These are phyloP conservation scores for Lanzia echinophila DNA, from an alignment of 2,329 filamentous ascomycete species.

Conservation along the genomic window DNA sequence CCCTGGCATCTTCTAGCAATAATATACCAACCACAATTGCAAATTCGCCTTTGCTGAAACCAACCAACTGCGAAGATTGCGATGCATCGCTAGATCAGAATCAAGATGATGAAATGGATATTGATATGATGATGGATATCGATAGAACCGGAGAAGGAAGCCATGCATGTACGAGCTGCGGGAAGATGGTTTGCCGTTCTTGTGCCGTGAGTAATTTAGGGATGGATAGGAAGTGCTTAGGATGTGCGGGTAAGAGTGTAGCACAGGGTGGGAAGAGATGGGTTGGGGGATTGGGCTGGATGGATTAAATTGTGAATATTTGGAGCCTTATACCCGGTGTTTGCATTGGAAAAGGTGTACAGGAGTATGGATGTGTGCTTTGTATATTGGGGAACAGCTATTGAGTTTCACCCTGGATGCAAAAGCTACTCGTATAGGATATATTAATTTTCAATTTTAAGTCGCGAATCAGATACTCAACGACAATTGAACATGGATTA, in stretches of 20 bases:
- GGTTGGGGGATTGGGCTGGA: conserved; percentile 21
- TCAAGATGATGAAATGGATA: conserved; percentile 35
- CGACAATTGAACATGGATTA: too few relatives aligned
- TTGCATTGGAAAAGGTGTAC: too few relatives aligned
- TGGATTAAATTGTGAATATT: not conserved
- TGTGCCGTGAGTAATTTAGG: conserved; percentile 55
- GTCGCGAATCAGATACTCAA: too few relatives aligned
- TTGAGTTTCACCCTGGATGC: too few relatives aligned
- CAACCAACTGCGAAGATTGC: conserved; percentile 49
- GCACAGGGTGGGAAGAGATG: conserved; percentile 12
- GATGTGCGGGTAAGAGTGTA: conserved; percentile 36
- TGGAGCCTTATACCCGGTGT: not conserved
- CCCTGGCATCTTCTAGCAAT: conserved; percentile 17
- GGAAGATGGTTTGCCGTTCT: conserved; percentile 50
- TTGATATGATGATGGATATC: conserved; percentile 35
- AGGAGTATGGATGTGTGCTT: not conserved
- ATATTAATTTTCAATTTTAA: too few relatives aligned
- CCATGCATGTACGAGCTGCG: conserved; percentile 42
- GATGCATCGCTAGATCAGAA: conserved; percentile 30
- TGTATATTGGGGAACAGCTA: not conserved
- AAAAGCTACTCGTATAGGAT: too few relatives aligned
- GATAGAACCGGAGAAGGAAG: conserved; percentile 26
- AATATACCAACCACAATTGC: conserved; percentile 10
- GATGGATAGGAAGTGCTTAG: conserved; percentile 45
- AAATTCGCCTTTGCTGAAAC: conserved; percentile 5